These are phyloP conservation scores for Neobulgaria alba DNA, from an alignment of 2,329 filamentous ascomycete genomes.

Conservation along the genomic window DNA sequence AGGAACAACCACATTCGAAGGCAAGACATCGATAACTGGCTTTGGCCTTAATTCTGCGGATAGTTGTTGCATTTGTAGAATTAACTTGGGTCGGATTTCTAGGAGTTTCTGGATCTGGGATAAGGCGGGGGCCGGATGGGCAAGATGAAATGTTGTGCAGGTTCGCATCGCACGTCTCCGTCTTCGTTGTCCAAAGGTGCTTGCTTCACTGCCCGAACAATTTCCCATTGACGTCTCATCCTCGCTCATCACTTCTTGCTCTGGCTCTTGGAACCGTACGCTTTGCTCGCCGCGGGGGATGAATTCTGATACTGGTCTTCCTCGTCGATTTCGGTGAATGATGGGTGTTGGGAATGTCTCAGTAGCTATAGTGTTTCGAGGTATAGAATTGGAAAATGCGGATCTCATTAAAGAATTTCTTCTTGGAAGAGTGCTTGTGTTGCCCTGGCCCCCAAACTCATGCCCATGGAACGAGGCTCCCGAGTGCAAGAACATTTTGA, in stretches of 20 bases:
- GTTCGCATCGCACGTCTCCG: conserved; percentile 41
- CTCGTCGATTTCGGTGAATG: conserved; percentile 8
- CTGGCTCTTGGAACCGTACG: conserved; percentile 24
- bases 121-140: conserved; percentile 55
- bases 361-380: conserved; percentile 18
- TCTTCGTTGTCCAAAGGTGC: conserved; percentile 23
- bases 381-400: conserved; percentile 24
- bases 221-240: conserved; percentile 26
- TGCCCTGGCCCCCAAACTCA: conserved; percentile 17
- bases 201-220: conserved; percentile 20
- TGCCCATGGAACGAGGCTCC: conserved; percentile 24
- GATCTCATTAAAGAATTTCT: conserved; percentile 23
- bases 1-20: conserved; percentile 54
- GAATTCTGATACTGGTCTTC: conserved; percentile 24
- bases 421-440: conserved; percentile 12
- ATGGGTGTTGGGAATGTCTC: conserved; percentile 14
- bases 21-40: conserved; percentile 66
- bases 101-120: conserved; percentile 48
- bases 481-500: conserved; percentile 27
- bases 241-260: conserved; percentile 26
- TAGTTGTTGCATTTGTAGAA: conserved; percentile 66
- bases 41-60: conserved; percentile 50
- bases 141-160: conserved; percentile 57
- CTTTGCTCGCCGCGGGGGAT: conserved; percentile 14
- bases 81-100: conserved; percentile 56